Conservation (phyloP, 2,329 filamentous ascomycete genomes). For the Penicillium sp. region DNA sequence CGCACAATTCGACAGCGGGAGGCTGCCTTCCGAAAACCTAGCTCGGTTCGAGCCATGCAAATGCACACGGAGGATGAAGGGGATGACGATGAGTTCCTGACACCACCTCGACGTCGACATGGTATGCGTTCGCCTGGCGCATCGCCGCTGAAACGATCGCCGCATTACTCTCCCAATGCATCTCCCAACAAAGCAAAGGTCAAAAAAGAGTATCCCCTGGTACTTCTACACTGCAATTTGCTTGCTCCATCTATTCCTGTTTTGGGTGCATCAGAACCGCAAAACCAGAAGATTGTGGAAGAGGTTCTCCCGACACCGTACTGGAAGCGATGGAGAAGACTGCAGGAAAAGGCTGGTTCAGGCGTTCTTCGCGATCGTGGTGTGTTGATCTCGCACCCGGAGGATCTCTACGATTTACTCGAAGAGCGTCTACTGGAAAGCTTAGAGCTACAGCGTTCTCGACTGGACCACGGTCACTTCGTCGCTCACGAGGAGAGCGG, state of each 20-base stretch:
- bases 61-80: conserved; percentile 41
- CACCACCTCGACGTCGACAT: conserved; percentile 29
- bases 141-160: conserved; percentile 30
- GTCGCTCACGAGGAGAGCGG: conserved; percentile 34
- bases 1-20: conserved; percentile 32
- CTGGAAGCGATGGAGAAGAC: conserved; percentile 45
- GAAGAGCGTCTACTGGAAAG: conserved; percentile 58
- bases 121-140: conserved; percentile 31
- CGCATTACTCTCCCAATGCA: conserved; percentile 31
- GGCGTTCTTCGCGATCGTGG: conserved; percentile 54
- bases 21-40: conserved; percentile 41
- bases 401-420: conserved; percentile 57
- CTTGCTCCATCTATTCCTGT: conserved; percentile 50
- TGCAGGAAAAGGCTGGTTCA: conserved; percentile 50
- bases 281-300: conserved; percentile 42
- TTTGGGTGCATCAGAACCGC: conserved; percentile 30
- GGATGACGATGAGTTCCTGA: conserved; percentile 37
- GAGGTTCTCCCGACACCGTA: conserved; percentile 47
- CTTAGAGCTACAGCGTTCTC: conserved; percentile 51
- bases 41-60: conserved; percentile 43
- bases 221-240: conserved; percentile 56
- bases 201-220: conserved; percentile 50
- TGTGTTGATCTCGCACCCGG: conserved; percentile 57
- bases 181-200: conserved; percentile 29
- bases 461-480: conserved; percentile 57